A percentile compares a stretch with the other conserved stretches of the same genome.
phyloP scores from a whole-genome alignment of 495 filamentous ascomycete species.

The Tuber brumale region DNA sequence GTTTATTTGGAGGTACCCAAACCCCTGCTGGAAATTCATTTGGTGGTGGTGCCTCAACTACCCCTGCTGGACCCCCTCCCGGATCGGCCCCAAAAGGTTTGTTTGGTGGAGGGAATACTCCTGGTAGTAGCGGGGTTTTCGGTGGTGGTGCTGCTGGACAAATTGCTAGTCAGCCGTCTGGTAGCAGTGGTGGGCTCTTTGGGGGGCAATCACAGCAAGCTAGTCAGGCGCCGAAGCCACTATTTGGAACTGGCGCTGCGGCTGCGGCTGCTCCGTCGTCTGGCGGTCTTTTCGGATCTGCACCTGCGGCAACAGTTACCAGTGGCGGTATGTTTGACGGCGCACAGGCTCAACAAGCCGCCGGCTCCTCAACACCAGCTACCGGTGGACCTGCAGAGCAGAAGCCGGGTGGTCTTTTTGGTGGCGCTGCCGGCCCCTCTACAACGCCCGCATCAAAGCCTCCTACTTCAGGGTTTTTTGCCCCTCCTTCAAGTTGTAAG shows the following conservation, averaged over 20 bases:
- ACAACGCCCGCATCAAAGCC: conserved; percentile 35
- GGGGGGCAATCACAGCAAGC: conserved; percentile 12
- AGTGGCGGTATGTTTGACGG: conserved; percentile 26
- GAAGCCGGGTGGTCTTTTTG: conserved; percentile 25
- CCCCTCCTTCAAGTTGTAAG: background rate
- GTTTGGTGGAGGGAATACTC: conserved; percentile 17
- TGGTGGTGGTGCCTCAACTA: conserved; percentile 6
- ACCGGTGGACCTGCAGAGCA: conserved; percentile 8
- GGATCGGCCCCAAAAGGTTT: conserved; percentile 9
- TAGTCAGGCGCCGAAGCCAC: conserved; percentile 19
- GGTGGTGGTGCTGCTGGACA: conserved; percentile 8
- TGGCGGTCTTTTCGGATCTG: conserved; percentile 23
- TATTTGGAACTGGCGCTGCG: conserved; percentile 21
- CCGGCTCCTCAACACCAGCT: conserved; percentile 20
- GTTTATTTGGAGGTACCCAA: conserved; percentile 21
- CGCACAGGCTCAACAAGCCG: conserved; percentile 8
- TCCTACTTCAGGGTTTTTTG: conserved; percentile 23
- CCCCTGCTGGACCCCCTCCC: conserved; percentile 28
- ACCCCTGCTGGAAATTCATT: conserved; percentile 24
- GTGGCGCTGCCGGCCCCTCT: conserved; percentile 16
- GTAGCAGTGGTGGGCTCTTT: conserved; percentile 23
- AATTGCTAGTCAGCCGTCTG: conserved; percentile 5
- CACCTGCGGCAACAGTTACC: conserved; percentile 5
- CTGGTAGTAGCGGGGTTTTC: conserved; percentile 25
- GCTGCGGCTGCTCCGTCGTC: conserved; percentile 19